Conservation (phyloP, 164 flowering plant genomes). For the Vitis rupestris region DNA sequence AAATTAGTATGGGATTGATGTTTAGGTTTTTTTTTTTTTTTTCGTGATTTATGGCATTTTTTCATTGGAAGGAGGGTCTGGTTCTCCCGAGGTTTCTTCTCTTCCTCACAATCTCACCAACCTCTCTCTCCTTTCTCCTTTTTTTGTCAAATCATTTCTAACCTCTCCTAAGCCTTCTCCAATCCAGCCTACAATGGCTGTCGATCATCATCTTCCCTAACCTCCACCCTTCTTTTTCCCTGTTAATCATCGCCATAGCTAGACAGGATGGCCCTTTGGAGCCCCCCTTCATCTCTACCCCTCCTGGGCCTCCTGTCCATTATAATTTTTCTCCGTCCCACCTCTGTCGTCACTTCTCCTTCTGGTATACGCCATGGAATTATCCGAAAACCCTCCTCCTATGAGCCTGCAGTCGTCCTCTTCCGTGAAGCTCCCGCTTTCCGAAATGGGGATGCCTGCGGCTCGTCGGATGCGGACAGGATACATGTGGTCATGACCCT, state of each 20-base stretch:
- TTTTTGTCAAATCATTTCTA: not conserved
- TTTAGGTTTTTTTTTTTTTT: too few relatives aligned
- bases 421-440: slow-evolving; percentile 47
- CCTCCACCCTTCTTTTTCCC: not conserved
- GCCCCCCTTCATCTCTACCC: not conserved
- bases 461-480: not conserved
- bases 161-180: slow-evolving; percentile 16
- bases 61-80: too few relatives aligned
- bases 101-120: slow-evolving; percentile 26
- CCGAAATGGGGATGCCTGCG: slow-evolving; percentile 31
- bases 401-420: slow-evolving; percentile 14
- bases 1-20: too few relatives aligned
- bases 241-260: not conserved
- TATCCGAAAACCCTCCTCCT: slow-evolving; percentile 23
- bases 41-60: too few relatives aligned
- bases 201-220: not conserved
- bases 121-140: not conserved
- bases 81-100: slow-evolving; percentile 16
- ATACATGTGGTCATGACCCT: slow-evolving; percentile 49
- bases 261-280: slow-evolving; percentile 37
- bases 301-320: slow-evolving; percentile 30
- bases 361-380: slow-evolving; percentile 25
- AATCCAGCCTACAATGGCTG: slow-evolving; percentile 18
- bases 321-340: slow-evolving; percentile 13
- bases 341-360: slow-evolving; percentile 9